Conservation (phyloP, 306 rosid genomes). For the Citrullus amarus region DNA sequence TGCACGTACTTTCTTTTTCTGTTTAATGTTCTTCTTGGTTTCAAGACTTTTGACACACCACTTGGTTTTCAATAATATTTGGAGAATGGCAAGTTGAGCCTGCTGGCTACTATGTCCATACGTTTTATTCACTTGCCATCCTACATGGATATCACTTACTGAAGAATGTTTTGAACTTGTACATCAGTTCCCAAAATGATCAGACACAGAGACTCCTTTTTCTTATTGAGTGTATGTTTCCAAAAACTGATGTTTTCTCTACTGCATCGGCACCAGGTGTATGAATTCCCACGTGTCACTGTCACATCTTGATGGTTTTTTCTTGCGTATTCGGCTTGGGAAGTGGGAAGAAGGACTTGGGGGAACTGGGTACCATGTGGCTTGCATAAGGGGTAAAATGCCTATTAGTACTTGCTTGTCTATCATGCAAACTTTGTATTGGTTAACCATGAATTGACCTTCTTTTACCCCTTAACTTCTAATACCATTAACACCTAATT, state of each 20-base stretch:
- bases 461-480: neutral
- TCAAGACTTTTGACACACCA: neutral
- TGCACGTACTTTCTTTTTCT: neutral
- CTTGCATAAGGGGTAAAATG: conserved; percentile 61
- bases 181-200: too few species aligned
- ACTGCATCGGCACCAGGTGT: conserved; percentile 42
- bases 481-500: neutral
- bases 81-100: neutral
- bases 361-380: conserved; percentile 79
- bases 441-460: neutral
- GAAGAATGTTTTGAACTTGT: neutral
- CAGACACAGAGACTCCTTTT: neutral
- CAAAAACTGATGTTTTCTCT: neutral
- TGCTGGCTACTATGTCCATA: neutral
- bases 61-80: neutral
- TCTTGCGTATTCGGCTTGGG: conserved; percentile 83
- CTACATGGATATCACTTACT: neutral
- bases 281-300: conserved; percentile 33
- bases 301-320: conserved; percentile 60
- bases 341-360: conserved; percentile 77
- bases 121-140: neutral
- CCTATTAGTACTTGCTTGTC: neutral
- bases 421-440: neutral
- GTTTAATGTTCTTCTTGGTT: neutral
- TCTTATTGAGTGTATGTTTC: neutral